A percentile compares a stretch with the other conserved stretches of the same genome.
Conservation (phyloP, 208 protist genomes). For the Acanthamoeba divionensis region DNA sequence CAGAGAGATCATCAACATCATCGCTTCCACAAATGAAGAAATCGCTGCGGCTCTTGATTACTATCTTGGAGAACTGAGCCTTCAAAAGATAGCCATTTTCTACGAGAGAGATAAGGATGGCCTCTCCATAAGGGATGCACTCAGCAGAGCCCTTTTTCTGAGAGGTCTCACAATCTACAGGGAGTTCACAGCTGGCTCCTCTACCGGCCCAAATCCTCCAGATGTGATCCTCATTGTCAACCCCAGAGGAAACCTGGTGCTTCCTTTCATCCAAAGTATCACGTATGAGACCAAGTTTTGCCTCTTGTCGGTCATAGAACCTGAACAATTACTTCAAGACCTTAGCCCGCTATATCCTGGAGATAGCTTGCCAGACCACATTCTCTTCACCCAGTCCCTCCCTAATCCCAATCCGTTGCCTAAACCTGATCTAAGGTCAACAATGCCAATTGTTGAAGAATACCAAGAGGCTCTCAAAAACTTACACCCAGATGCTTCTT, state of each 20-base stretch:
- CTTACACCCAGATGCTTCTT: no score
- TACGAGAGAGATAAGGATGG: background rate
- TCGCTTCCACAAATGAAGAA: background rate
- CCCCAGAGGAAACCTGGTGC: background rate
- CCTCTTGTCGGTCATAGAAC: background rate
- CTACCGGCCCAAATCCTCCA: background rate
- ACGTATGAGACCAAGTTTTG: background rate
- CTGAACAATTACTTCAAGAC: background rate
- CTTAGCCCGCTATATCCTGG: background rate
- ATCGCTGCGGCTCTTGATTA: background rate
- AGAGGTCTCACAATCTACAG: background rate
- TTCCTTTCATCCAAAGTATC: background rate
- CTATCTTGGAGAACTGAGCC: background rate
- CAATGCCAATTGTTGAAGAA: no score
- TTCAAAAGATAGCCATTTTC: background rate
- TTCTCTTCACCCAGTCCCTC: background rate
- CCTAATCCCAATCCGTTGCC: constrained; percentile 20
- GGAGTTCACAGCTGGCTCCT: background rate
- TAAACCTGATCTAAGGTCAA: no score
- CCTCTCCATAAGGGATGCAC: background rate
- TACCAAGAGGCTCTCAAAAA: no score
- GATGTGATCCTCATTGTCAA: background rate
- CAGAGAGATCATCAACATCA: background rate
- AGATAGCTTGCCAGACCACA: background rate
- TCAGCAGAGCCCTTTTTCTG: background rate